phyloP scores from a whole-genome alignment of 441 rosid species.

The Breynia disticha region DNA sequence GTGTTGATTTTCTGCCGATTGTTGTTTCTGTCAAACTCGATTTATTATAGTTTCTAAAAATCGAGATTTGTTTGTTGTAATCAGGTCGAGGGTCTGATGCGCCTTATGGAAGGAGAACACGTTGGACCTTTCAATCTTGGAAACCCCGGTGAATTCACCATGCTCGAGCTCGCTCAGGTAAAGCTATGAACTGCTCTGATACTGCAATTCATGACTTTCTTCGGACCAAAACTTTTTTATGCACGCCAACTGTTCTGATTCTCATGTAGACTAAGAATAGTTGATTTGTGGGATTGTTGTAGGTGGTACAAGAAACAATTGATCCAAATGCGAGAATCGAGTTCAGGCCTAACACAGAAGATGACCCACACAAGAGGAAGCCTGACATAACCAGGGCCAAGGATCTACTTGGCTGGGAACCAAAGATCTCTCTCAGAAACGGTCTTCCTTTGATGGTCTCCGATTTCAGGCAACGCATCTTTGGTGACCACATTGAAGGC shows the following conservation, averaged over 20 bases:
- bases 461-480: conserved; percentile 76
- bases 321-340: conserved; percentile 87
- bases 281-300: conserved; percentile 8
- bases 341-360: conserved; percentile 85
- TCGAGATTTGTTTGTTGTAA: neutral
- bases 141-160: conserved; percentile 99
- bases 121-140: conserved; percentile 96
- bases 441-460: conserved; percentile 86
- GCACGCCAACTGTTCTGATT: no score
- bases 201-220: neutral
- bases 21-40: neutral
- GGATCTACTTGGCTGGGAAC: conserved; percentile 81
- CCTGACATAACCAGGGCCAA: conserved; percentile 83
- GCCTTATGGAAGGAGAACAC: conserved; percentile 92
- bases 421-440: conserved; percentile 64
- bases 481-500: conserved; percentile 76
- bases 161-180: conserved; percentile 91
- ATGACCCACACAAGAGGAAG: conserved; percentile 97
- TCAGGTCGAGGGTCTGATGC: conserved; percentile 92
- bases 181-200: neutral
- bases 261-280: no score
- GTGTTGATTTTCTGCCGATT: neutral
- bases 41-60: neutral
- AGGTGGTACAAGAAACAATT: conserved; percentile 93
- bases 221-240: no score